Evolutionary conservation across 768 basidiomycete genomes (phyloP).

Genomic region (Lepiota venenata): DNA sequence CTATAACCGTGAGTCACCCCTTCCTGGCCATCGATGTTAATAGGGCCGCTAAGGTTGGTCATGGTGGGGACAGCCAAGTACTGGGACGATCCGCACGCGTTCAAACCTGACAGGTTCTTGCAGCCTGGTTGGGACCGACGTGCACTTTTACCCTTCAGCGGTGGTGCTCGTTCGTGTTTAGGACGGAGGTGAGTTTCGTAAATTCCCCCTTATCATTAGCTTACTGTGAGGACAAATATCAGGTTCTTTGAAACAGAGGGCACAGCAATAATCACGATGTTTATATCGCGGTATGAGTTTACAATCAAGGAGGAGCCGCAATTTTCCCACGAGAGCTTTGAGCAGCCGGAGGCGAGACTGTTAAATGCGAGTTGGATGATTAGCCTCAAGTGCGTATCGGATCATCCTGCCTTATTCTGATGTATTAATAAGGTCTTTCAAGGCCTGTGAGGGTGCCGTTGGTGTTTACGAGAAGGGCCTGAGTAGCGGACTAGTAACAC

Average conservation of each 20-base stretch:
- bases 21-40: not conserved
- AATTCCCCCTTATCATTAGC: not conserved
- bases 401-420: not conserved
- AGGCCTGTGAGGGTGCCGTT: conserved; percentile 23
- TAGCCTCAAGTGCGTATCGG: conserved; percentile 17
- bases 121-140: conserved; percentile 11
- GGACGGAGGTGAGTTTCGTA: conserved; percentile 32
- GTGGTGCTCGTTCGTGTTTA: conserved; percentile 38
- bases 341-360: conserved; percentile 35
- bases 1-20: conserved; percentile 30
- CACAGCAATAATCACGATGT: conserved; percentile 39
- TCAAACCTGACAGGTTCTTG: conserved; percentile 22
- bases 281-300: conserved; percentile 40
- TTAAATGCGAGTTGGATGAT: conserved; percentile 26
- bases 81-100: conserved; percentile 40
- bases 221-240: not conserved
- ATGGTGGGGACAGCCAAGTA: conserved; percentile 31
- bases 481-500: no score
- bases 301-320: conserved; percentile 44
- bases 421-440: not conserved
- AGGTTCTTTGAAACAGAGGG: conserved; percentile 46
- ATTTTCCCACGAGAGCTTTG: conserved; percentile 40
- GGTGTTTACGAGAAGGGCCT: conserved; percentile 5
- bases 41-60: not conserved
- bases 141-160: conserved; percentile 19